These are phyloP conservation scores for Carex cristatella DNA, from an alignment of 176 grass and related monocot genomes.

Conservation along the genomic window DNA sequence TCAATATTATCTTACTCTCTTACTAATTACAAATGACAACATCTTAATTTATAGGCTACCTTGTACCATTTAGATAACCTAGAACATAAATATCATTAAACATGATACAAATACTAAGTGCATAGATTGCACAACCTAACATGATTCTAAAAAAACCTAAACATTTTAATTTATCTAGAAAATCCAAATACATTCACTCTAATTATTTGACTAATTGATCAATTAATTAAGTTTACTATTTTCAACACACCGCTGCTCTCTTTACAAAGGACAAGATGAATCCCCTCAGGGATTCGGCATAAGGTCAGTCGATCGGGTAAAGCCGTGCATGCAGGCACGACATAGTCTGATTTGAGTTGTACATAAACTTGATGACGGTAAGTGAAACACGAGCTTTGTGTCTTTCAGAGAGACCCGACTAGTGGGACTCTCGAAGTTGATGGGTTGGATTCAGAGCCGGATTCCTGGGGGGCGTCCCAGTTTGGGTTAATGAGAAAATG, in stretches of 20 bases:
- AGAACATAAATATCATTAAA: too few relatives aligned
- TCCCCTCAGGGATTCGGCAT: background rate
- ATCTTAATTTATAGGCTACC: too few relatives aligned
- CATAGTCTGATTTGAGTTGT: background rate
- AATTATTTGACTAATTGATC: too few relatives aligned
- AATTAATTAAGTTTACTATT: too few relatives aligned
- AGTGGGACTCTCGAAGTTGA: background rate
- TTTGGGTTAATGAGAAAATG: background rate
- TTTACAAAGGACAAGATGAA: background rate
- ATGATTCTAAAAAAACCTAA: too few relatives aligned
- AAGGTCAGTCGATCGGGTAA: background rate
- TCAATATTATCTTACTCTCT: too few relatives aligned
- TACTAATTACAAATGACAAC: too few relatives aligned
- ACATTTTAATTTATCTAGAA: too few relatives aligned
- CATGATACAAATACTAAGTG: too few relatives aligned
- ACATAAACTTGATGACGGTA: background rate
- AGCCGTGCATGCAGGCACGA: background rate
- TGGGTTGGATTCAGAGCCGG: background rate
- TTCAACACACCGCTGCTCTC: background rate
- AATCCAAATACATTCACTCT: too few relatives aligned
- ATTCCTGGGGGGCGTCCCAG: background rate
- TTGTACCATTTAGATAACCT: too few relatives aligned
- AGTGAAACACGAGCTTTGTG: background rate
- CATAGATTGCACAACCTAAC: too few relatives aligned
- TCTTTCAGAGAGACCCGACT: background rate